Base-by-base conservation (phyloP, 306 rosid species). In the Vachellia pachyceras region DNA sequence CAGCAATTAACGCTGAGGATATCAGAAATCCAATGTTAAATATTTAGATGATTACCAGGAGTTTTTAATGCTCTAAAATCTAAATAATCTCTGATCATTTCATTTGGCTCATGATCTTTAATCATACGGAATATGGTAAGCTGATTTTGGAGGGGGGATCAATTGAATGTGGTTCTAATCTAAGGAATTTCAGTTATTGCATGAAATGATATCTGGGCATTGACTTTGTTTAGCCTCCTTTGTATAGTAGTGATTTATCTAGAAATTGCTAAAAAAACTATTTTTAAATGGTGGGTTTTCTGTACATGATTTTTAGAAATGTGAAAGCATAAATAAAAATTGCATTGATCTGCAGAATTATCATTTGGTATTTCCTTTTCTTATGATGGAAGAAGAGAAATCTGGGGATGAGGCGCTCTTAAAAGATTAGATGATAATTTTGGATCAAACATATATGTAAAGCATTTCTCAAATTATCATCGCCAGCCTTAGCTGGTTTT, bases 1-100 rank as follows among this genome's bases (percentile, higher is more conserved):
- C 33, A 29, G 33, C 33, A 29, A 29, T 1, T 29, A 29, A 29
- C 33, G 33, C 2, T 29, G 2, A 29, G 33, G 33, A 29, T 29
- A 29, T 29, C 33, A 29, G 33, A 29, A 29, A 29, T 29, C 33
- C 33, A 11, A 42, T 37, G 29, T 39, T 36, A 80, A 15, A 23
- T 72, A 61, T 22, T 72, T n/a, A 36, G 52, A 61, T 60, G 37
- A 80, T 73, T 72, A 23, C 44, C 64, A 6, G 25, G 78, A 37
- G n/a, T 72, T 72, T 46, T 39, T 13, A 13, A 60, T 72, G 33
- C 37, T 57, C 12, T 25, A 50, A 57, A 40, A 23, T 57, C 12
- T 25, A 50, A 57, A 40, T 68, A 69, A n/a, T 78, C 68, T 25
- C 39, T 37, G 75, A 54, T 54, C 61, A 20, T 20, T 57, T 5